Conservation (phyloP, 2,329 filamentous ascomycete species). For the Fusarium succisae region DNA sequence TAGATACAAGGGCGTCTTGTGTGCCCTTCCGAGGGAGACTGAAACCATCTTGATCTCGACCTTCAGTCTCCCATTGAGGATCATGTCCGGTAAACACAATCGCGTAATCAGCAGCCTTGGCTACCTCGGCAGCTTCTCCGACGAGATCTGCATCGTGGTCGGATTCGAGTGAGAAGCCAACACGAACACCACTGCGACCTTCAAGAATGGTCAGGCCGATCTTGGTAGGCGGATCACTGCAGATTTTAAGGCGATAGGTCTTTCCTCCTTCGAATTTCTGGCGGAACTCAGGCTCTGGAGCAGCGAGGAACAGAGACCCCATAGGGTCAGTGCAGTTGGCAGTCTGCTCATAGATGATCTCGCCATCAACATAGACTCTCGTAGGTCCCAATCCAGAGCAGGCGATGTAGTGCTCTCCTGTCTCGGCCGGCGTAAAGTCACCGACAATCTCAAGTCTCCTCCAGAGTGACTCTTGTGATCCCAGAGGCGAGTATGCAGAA, state of each 20-base stretch:
- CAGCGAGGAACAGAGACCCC: slow-evolving; percentile 43
- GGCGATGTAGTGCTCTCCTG: slow-evolving; percentile 43
- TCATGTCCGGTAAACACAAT: slow-evolving; percentile 67
- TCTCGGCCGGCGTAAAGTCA: slow-evolving; percentile 42
- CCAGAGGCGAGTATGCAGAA: slow-evolving; percentile 39
- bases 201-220: slow-evolving; percentile 44
- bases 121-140: slow-evolving; percentile 63
- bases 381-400: slow-evolving; percentile 44
- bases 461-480: slow-evolving; percentile 39
- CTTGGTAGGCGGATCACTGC: slow-evolving; percentile 42
- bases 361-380: slow-evolving; percentile 39
- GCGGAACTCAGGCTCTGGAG: slow-evolving; percentile 40
- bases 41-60: slow-evolving; percentile 75
- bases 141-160: slow-evolving; percentile 47
- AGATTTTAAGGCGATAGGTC: slow-evolving; percentile 42
- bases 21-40: slow-evolving; percentile 65
- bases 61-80: slow-evolving; percentile 57
- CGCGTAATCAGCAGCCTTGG: slow-evolving; percentile 67
- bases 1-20: slow-evolving; percentile 65
- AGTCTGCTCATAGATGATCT: slow-evolving; percentile 43
- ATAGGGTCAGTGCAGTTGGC: slow-evolving; percentile 43
- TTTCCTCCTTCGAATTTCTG: slow-evolving; percentile 36
- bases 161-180: slow-evolving; percentile 44
- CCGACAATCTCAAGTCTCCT: slow-evolving; percentile 41
- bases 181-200: slow-evolving; percentile 42